Evolutionary conservation across 805 yeast genomes (phyloP).

Genomic region (Hyphopichia homilentoma): DNA sequence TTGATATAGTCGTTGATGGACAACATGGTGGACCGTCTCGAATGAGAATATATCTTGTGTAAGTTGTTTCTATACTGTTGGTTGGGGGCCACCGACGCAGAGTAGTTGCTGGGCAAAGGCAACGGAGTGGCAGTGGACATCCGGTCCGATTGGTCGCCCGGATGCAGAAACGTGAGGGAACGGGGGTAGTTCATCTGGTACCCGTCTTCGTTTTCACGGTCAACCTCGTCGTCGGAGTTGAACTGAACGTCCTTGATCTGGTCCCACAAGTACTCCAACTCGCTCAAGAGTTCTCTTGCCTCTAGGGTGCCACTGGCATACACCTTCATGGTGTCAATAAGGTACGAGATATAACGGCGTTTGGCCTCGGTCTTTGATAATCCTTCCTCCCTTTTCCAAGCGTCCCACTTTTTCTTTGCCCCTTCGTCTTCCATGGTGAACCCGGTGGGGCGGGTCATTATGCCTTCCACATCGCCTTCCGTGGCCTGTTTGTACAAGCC

Average conservation of each 20-base stretch:
- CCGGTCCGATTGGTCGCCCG: conserved; percentile 29
- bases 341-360: conserved; percentile 58
- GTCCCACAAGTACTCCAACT: conserved; percentile 72
- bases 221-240: conserved; percentile 26
- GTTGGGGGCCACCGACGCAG: conserved; percentile 17
- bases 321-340: conserved; percentile 68
- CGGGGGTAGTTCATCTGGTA: conserved; percentile 13
- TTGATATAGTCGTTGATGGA: conserved; percentile 34
- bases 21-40: conserved; percentile 34
- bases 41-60: conserved; percentile 42
- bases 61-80: conserved; percentile 32
- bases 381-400: conserved; percentile 79
- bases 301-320: conserved; percentile 68
- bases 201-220: conserved; percentile 6
- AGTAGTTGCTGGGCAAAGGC: conserved; percentile 25
- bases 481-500: conserved; percentile 89
- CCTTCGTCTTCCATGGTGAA: conserved; percentile 58
- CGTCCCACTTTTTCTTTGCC: conserved; percentile 75
- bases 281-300: conserved; percentile 60
- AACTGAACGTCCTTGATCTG: conserved; percentile 53
- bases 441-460: conserved; percentile 66
- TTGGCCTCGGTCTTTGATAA: conserved; percentile 69
- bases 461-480: conserved; percentile 74
- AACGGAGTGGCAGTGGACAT: conserved; percentile 35
- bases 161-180: conserved; percentile 33